Percentiles rank a stretch among this genome's conserved stretches.
phyloP scores from a whole-genome alignment of 371 early-diverging fungal species.

The Capillidium heterosporum region DNA sequence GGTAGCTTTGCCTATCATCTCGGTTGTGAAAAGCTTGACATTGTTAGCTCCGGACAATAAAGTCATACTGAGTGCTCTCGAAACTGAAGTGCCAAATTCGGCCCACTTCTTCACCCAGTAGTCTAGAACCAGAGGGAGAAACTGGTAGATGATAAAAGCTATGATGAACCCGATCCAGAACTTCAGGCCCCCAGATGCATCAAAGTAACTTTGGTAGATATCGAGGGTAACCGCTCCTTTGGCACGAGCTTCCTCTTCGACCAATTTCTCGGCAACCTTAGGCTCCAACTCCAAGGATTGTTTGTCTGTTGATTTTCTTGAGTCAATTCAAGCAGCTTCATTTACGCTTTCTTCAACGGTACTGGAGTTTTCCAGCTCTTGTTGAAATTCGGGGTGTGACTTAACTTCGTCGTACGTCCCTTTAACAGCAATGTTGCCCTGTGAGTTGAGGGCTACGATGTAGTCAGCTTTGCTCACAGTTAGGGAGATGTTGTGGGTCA shows the following conservation, averaged over 20 bases:
- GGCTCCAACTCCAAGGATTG: constrained; percentile 5
- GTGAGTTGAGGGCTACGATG: constrained; percentile 41
- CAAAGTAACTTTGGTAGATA: constrained; percentile 39
- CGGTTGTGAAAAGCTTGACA: not conserved
- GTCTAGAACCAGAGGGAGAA: constrained; percentile 20
- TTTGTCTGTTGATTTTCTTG: constrained; percentile 8
- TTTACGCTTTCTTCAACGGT: constrained; percentile 13
- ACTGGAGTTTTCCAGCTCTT: constrained; percentile 19
- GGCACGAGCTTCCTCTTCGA: constrained; percentile 40
- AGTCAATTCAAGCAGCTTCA: constrained; percentile 3
- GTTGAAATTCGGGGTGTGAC: constrained; percentile 15
- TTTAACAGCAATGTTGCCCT: constrained; percentile 23
- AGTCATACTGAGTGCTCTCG: not conserved
- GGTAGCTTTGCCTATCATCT: not conserved
- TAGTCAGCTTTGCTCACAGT: constrained; percentile 43
- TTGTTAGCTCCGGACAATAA: not conserved
- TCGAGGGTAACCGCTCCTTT: constrained; percentile 37
- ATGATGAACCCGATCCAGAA: constrained; percentile 27
- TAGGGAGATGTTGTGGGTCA: constrained; percentile 73
- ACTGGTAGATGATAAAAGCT: constrained; percentile 26
- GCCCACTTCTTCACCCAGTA: constrained; percentile 13
- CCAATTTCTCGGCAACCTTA: constrained; percentile 24
- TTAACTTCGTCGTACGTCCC: constrained; percentile 18
- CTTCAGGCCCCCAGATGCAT: constrained; percentile 36
- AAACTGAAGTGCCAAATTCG: not conserved